Percentiles rank a stretch among this genome's conserved stretches.
phyloP scores from a whole-genome alignment of 768 basidiomycete genomes.

The Suillus hirtellus region DNA sequence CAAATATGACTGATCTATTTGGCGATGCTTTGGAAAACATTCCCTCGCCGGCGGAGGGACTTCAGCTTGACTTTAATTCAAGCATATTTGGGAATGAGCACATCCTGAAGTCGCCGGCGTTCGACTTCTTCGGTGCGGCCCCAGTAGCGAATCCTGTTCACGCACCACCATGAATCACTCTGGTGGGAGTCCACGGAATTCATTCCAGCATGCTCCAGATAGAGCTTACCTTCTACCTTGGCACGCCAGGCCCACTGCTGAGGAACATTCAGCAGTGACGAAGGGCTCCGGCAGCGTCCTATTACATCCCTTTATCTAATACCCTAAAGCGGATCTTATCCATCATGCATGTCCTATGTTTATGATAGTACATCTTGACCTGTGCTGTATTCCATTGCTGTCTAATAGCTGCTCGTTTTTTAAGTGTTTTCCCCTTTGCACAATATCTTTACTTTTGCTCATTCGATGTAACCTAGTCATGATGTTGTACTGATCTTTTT shows the following conservation, averaged over 20 bases:
- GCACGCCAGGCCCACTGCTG: slow-evolving; percentile 12
- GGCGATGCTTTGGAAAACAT: not conserved
- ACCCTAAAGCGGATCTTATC: not conserved
- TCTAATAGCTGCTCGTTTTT: not conserved
- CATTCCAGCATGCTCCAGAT: not conserved
- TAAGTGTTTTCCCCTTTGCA: not conserved
- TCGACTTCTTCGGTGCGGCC: not conserved
- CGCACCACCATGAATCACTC: not conserved
- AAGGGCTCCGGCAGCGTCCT: not conserved
- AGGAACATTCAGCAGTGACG: slow-evolving; percentile 8
- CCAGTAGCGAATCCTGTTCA: not conserved
- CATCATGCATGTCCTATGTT: not conserved
- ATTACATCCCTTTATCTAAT: not conserved
- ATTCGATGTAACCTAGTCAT: not conserved
- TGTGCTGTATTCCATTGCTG: slow-evolving; percentile 8
- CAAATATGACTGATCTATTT: slow-evolving; percentile 9
- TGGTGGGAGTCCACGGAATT: not conserved
- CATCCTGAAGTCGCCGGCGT: not conserved
- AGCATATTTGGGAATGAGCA: not conserved
- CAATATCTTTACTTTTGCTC: not conserved
- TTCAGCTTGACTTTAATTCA: slow-evolving; percentile 10
- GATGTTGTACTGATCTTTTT: not conserved
- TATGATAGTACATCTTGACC: slow-evolving; percentile 6
- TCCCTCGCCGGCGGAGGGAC: slow-evolving; percentile 8
- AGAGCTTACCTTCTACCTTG: not conserved